Evolutionary conservation across 371 early-diverging fungal genomes (phyloP).

Genomic region (Mortierella sp.): DNA sequence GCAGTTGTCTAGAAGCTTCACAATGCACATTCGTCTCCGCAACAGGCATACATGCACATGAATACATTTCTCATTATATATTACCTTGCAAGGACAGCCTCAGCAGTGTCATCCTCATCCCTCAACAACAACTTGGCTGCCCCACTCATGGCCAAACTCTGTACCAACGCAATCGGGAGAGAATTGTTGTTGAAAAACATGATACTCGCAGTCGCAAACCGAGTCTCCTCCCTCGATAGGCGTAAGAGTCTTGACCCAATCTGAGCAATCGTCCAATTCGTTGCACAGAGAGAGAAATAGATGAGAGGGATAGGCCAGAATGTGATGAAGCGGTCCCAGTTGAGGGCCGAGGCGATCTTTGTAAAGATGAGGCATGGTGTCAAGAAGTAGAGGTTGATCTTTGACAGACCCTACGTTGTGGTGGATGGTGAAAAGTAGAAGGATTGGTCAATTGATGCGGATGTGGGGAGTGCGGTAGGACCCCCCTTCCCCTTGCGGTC

Average conservation of each 20-base stretch:
- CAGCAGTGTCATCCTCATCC: conserved; percentile 71
- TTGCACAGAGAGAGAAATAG: conserved; percentile 65
- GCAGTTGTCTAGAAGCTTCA: too few species aligned
- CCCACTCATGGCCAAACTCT: conserved; percentile 77
- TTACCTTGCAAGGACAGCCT: conserved; percentile 76
- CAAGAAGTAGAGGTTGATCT: conserved; percentile 79
- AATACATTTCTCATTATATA: background rate
- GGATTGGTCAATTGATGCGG: background rate
- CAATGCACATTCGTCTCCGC: background rate
- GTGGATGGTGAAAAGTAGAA: too few species aligned
- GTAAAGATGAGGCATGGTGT: conserved; percentile 85
- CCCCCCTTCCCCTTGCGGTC: too few species aligned
- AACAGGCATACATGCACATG: background rate
- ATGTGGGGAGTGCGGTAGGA: background rate
- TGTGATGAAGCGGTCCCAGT: conserved; percentile 68
- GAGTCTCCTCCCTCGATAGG: conserved; percentile 63
- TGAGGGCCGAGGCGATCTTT: conserved; percentile 76
- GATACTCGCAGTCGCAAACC: conserved; percentile 75
- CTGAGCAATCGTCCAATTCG: conserved; percentile 66
- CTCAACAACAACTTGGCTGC: conserved; percentile 72
- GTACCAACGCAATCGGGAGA: conserved; percentile 80
- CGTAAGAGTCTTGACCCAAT: conserved; percentile 60
- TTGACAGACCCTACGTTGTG: conserved; percentile 71
- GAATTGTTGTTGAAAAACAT: conserved; percentile 84
- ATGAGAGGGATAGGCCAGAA: conserved; percentile 84